Evolutionary conservation across 306 rosid genomes (phyloP).

Genomic region (Vigna hirtella): DNA sequence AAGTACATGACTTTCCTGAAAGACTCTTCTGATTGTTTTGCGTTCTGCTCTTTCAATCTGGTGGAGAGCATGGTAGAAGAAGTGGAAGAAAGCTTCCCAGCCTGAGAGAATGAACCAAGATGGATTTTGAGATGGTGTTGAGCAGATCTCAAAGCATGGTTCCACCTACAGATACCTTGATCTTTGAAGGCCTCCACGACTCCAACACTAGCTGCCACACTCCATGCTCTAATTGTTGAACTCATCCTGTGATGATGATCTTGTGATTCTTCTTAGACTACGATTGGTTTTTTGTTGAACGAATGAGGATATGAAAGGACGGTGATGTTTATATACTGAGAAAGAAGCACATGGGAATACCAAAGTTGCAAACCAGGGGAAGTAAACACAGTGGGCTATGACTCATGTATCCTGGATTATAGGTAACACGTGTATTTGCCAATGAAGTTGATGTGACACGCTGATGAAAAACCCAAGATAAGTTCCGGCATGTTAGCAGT

Average conservation of each 20-base stretch:
- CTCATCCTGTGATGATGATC: conserved; percentile 40
- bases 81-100: conserved; percentile 57
- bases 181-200: conserved; percentile 60
- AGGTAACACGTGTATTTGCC: background rate
- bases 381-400: background rate
- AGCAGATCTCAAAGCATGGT: conserved; percentile 42
- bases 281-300: background rate
- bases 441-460: too few relatives aligned
- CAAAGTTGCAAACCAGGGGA: conserved; percentile 23
- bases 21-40: conserved; percentile 68
- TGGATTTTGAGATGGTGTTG: conserved; percentile 56
- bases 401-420: background rate
- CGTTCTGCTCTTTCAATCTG: conserved; percentile 45
- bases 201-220: conserved; percentile 51
- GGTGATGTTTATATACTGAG: background rate
- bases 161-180: conserved; percentile 67
- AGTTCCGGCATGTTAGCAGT: too few relatives aligned
- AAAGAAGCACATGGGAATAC: background rate
- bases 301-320: background rate
- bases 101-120: conserved; percentile 46
- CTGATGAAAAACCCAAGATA: too few relatives aligned
- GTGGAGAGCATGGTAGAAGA: conserved; percentile 49
- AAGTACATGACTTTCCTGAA: conserved; percentile 69
- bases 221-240: conserved; percentile 46
- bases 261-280: background rate